A percentile compares a stretch with the other conserved stretches of the same genome.
Conservation (phyloP, 768 basidiomycete genomes). For the Podaxis rugospora region DNA sequence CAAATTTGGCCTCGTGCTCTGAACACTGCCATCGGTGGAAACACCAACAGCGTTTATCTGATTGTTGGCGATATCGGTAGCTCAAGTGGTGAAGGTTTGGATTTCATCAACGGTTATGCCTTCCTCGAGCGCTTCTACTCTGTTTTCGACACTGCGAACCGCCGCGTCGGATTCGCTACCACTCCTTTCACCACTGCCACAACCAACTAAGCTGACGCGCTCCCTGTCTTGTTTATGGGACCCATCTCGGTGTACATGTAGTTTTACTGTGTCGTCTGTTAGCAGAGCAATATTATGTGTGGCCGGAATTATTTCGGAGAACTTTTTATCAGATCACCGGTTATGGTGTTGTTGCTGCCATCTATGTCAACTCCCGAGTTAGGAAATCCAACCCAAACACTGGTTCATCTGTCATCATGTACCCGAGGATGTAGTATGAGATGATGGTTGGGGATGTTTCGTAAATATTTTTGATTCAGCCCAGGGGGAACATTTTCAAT, state of each 20-base stretch:
- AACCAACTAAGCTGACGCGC: slow-evolving; percentile 25
- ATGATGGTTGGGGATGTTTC: too few species aligned
- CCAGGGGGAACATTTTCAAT: too few species aligned
- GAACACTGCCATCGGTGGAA: slow-evolving; percentile 56
- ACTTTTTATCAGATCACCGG: neutral
- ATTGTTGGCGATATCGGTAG: slow-evolving; percentile 50
- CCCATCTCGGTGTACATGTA: neutral
- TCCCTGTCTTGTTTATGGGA: neutral
- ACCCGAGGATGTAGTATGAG: too few species aligned
- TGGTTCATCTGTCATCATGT: too few species aligned
- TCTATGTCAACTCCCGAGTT: neutral
- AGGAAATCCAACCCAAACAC: too few species aligned
- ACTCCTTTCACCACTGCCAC: slow-evolving; percentile 46
- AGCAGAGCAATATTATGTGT: neutral
- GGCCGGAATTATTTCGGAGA: neutral
- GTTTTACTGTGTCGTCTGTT: slow-evolving; percentile 14
- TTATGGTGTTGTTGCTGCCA: neutral
- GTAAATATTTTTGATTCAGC: too few species aligned
- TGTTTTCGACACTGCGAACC: slow-evolving; percentile 58
- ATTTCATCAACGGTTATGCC: slow-evolving; percentile 48
- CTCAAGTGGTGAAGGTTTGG: slow-evolving; percentile 50
- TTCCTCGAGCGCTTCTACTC: slow-evolving; percentile 57
- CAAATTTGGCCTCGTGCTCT: slow-evolving; percentile 66
- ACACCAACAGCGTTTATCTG: slow-evolving; percentile 45
- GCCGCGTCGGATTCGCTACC: slow-evolving; percentile 52